Evolutionary conservation across 495 filamentous ascomycete genomes (phyloP), one percentile per base, ranked within the genome.

Genomic region (Mycothermus thermophilus): DNA sequence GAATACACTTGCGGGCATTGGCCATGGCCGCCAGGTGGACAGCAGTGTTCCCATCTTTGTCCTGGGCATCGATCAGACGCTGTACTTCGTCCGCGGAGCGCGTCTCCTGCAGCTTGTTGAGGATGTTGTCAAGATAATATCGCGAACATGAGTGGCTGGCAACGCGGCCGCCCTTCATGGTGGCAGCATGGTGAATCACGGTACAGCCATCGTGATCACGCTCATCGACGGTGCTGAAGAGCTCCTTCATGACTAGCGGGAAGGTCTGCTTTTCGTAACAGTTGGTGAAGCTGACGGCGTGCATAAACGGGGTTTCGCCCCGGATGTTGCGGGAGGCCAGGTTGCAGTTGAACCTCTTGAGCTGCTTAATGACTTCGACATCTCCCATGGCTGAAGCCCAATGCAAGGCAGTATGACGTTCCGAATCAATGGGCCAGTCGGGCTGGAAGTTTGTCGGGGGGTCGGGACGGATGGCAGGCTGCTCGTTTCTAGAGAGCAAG

Each of bases 341-440:
- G 35, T 74, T 71, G 8, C 86, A 86, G 22, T 77, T 75, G 34
- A 82, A 80, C 9, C 71, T 68, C 38, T 88, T 75, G 3, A 97
- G 62, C 47, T 88, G 75, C 51, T 76, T 81, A 36, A 95, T 83
- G 20, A 96, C 81, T 18, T 84, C 80, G 12, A 95, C 61, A 48
- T 97, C 90, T 26, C 88, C 90, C 90, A 97, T 96, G n/a, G 90
- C 80, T 38, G 83, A 80, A 12, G 85, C 90, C 90, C 90, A 97
- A 51, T 97, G 90, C 37, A 97, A 67, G 3, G 86, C 85, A 2
- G 82, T 88, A 46, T 95, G 85, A 4, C 74, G 73, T 32, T 88
- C 83, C 13, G 82, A 76, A 47, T 97, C 90, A 45, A 97, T 93
- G 18, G 75, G 61, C 51, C 83, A 80, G 59, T 96, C 77, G 10